phyloP scores from a whole-genome alignment of 2,329 filamentous ascomycete genomes.

The Claviceps pazoutovae region DNA sequence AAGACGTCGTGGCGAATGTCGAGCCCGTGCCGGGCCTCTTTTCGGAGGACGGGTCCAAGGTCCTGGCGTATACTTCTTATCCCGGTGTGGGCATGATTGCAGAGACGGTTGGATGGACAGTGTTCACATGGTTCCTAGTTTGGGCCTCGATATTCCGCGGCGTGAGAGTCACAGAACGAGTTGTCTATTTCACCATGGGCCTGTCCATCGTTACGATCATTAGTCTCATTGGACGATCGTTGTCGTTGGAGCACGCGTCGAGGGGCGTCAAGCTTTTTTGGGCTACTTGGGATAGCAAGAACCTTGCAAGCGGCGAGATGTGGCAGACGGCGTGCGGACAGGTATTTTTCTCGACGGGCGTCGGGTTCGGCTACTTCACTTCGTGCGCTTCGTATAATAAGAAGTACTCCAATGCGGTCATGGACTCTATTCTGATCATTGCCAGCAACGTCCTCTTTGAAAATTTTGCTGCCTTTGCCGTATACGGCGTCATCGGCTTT shows the following conservation, averaged over 20 bases:
- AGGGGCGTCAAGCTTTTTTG: constrained; percentile 35
- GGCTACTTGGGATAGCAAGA: constrained; percentile 31
- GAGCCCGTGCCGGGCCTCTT: constrained; percentile 26
- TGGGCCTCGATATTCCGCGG: constrained; percentile 47
- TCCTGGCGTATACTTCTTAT: constrained; percentile 32
- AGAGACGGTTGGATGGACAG: constrained; percentile 43
- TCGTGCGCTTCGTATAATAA: constrained; percentile 45
- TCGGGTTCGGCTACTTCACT: constrained; percentile 45
- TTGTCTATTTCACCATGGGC: constrained; percentile 50
- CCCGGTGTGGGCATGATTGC: constrained; percentile 32
- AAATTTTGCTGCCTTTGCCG: constrained; percentile 33
- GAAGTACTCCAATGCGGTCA: constrained; percentile 43
- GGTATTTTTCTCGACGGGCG: constrained; percentile 45
- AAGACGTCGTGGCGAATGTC: constrained; percentile 34
- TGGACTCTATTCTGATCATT: constrained; percentile 43
- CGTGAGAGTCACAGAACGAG: constrained; percentile 41
- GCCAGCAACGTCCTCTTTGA: constrained; percentile 43
- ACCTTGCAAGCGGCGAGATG: constrained; percentile 35
- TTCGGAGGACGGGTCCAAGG: constrained; percentile 22
- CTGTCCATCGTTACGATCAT: constrained; percentile 42
- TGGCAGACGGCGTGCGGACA: constrained; percentile 49
- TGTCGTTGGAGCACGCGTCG: constrained; percentile 39
- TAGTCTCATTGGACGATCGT: constrained; percentile 38
- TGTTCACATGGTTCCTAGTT: constrained; percentile 45
- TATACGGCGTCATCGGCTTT: constrained; percentile 42